Percentiles rank a stretch among this genome's conserved stretches.
Evolutionary conservation across 2,329 filamentous ascomycete species (phyloP).

Genomic region (Epichloe baconii): DNA sequence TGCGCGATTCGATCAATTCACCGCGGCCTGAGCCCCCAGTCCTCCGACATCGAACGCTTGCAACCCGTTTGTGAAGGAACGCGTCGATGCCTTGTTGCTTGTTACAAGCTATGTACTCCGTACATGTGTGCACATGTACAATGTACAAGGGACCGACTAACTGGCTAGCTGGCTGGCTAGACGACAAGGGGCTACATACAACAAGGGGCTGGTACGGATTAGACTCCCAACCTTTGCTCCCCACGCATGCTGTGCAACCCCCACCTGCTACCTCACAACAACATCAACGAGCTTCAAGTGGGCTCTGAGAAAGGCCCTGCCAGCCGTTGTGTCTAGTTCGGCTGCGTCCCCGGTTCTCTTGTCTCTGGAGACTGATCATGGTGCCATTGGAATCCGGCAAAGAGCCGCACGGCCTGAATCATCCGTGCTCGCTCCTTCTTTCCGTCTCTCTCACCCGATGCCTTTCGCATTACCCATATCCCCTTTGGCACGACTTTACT

Average conservation of each 20-base stretch:
- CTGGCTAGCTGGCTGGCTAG: background rate
- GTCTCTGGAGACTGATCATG: slow-evolving; percentile 1
- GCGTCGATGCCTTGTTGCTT: background rate
- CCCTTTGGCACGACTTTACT: background rate
- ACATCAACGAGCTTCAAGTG: background rate
- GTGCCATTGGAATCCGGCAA: background rate
- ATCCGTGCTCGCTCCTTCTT: slow-evolving; percentile 1
- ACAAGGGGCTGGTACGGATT: background rate
- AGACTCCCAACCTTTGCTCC: background rate
- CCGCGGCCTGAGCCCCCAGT: background rate
- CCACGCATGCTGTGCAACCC: background rate
- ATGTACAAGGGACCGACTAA: background rate
- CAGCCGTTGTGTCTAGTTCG: slow-evolving; percentile 5
- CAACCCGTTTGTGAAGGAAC: background rate
- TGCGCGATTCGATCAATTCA: background rate
- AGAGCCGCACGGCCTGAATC: slow-evolving; percentile 4
- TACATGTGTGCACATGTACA: no score
- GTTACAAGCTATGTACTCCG: no score
- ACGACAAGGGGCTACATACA: background rate
- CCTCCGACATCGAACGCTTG: background rate
- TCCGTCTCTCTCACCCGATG: background rate
- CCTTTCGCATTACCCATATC: background rate
- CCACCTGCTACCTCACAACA: background rate
- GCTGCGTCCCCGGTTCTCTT: slow-evolving; percentile 3
- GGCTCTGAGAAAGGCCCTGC: slow-evolving; percentile 1